Percentiles rank a stretch among this genome's conserved stretches.
phyloP scores from a whole-genome alignment of 164 flowering plant genomes.

The Kalanchoe fedtschenkoi region DNA sequence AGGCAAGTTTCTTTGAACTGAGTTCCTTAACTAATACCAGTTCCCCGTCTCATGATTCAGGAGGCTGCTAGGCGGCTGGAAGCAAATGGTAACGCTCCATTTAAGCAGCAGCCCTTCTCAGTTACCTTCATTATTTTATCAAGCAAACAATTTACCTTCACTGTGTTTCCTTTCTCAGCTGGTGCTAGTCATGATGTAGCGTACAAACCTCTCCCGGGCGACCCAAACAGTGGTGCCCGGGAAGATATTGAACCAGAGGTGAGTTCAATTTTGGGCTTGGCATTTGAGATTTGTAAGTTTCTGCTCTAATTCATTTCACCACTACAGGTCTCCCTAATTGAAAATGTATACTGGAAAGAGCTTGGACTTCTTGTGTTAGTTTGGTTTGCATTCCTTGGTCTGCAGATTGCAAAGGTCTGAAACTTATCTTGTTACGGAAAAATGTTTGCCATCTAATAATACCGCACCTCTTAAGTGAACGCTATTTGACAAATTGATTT shows the following conservation, averaged over 20 bases:
- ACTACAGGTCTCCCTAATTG: constrained; percentile 50
- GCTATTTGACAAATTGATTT: constrained; percentile 7
- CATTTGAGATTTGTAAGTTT: background rate
- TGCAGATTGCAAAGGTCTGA: constrained; percentile 72
- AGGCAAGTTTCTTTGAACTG: background rate
- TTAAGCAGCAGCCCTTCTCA: too few species aligned
- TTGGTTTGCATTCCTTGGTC: constrained; percentile 73
- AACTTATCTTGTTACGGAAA: background rate
- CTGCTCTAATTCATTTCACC: constrained; percentile 10
- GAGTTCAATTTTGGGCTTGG: too few species aligned
- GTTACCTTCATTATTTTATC: too few species aligned
- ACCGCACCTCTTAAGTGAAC: background rate
- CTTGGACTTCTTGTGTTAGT: constrained; percentile 77
- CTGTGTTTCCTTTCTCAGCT: background rate
- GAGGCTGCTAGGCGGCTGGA: constrained; percentile 57
- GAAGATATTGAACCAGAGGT: constrained; percentile 34
- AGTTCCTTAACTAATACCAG: too few species aligned
- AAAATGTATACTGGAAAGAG: constrained; percentile 91
- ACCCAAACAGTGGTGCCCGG: constrained; percentile 29
- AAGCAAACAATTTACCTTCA: too few species aligned
- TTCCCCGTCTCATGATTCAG: constrained; percentile 27
- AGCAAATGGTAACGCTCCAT: constrained; percentile 45
- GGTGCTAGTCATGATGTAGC: constrained; percentile 36
- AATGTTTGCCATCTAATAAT: background rate
- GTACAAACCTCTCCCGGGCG: constrained; percentile 72